Evolutionary conservation across 352 stramenopile species (phyloP).

Genomic region (Phytophthora fragariaefolia): DNA sequence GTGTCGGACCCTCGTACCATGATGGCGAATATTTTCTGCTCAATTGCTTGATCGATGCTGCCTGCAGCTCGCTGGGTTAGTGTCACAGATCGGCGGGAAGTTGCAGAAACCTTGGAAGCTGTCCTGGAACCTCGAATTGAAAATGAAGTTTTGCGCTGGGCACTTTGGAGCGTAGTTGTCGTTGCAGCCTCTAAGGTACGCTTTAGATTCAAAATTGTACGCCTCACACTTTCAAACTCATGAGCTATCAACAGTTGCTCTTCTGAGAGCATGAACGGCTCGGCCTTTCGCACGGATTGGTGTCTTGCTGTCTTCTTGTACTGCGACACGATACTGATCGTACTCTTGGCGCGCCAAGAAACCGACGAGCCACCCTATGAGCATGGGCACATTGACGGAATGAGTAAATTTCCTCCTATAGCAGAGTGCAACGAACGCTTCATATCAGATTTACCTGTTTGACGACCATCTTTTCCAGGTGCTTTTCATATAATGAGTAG

Average conservation of each 20-base stretch:
- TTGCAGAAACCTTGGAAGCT: constrained; percentile 16
- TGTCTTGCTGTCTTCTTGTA: constrained; percentile 21
- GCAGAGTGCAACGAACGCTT: background rate
- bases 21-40: constrained; percentile 62
- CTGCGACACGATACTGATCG: constrained; percentile 34
- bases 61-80: constrained; percentile 33
- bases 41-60: constrained; percentile 53
- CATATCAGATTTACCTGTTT: constrained; percentile 49
- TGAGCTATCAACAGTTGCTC: constrained; percentile 51
- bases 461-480: constrained; percentile 67
- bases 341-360: constrained; percentile 58
- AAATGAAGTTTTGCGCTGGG: constrained; percentile 33
- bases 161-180: constrained; percentile 35
- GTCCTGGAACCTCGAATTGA: constrained; percentile 11
- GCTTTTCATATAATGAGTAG: constrained; percentile 70
- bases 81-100: constrained; percentile 23
- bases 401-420: background rate
- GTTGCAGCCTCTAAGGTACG: constrained; percentile 54
- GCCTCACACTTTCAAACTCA: constrained; percentile 58
- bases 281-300: constrained; percentile 8
- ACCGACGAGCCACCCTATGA: constrained; percentile 58
- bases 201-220: constrained; percentile 60
- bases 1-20: constrained; percentile 37
- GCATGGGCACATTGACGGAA: background rate
- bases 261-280: constrained; percentile 49